These are phyloP conservation scores for Berkeleyomyces rouxiae DNA, from an alignment of 2,329 filamentous ascomycete species.

Conservation along the genomic window DNA sequence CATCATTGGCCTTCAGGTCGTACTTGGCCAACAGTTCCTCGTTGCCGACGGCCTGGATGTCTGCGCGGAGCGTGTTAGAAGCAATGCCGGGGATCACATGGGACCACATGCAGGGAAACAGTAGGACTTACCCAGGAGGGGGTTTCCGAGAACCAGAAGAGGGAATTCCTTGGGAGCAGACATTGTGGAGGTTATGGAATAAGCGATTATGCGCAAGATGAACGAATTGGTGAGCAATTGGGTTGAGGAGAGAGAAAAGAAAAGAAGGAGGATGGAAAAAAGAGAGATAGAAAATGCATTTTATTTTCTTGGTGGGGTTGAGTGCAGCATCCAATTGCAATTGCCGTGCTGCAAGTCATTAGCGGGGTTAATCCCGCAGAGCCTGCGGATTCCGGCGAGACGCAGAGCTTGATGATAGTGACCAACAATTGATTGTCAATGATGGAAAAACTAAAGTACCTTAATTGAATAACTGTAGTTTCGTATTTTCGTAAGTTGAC, in stretches of 20 bases:
- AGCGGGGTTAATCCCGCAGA: conserved; percentile 1
- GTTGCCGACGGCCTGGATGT: conserved; percentile 81
- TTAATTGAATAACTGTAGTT: neutral
- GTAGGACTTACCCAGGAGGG: conserved; percentile 64
- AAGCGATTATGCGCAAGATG: neutral
- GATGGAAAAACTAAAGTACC: neutral
- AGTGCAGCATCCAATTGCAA: neutral
- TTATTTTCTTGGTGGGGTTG: conserved; percentile 5
- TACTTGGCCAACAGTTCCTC: conserved; percentile 83
- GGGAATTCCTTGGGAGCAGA: conserved; percentile 62
- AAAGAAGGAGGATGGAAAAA: neutral
- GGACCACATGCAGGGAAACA: neutral
- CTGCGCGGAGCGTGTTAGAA: conserved; percentile 25
- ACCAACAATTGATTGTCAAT: neutral
- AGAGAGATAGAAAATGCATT: neutral
- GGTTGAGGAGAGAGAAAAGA: neutral
- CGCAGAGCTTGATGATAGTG: neutral
- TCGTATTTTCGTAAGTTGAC: too few relatives aligned
- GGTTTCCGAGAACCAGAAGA: conserved; percentile 91
- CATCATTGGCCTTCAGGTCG: conserved; percentile 85
- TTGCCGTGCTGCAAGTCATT: neutral
- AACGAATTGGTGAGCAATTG: neutral
- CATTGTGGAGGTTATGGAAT: conserved; percentile 35
- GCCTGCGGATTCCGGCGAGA: neutral
- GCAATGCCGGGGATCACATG: neutral